These are phyloP conservation scores for Amyloporia xantha DNA, from an alignment of 768 basidiomycete genomes.

Conservation along the genomic window DNA sequence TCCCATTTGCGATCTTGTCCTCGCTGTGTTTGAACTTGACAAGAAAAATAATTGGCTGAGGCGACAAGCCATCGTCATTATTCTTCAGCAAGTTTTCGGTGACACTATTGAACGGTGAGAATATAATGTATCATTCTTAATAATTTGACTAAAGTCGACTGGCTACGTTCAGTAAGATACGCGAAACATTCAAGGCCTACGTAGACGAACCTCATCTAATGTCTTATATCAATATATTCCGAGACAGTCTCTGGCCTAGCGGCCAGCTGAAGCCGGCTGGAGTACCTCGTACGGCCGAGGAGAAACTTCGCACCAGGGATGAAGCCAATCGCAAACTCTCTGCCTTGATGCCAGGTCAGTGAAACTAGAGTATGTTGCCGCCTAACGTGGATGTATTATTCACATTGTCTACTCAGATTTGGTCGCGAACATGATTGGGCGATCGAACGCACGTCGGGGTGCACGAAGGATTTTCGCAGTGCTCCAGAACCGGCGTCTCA, in stretches of 20 bases:
- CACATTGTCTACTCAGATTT: conserved; percentile 51
- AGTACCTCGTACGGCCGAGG: conserved; percentile 67
- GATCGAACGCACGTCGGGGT: conserved; percentile 89
- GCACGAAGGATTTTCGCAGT: conserved; percentile 91
- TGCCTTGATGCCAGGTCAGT: conserved; percentile 80
- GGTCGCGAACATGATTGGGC: conserved; percentile 97
- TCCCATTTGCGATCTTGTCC: conserved; percentile 89
- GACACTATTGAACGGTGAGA: conserved; percentile 93
- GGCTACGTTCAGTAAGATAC: conserved; percentile 61
- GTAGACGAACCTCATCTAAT: conserved; percentile 68
- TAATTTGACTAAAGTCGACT: neutral
- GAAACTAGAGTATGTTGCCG: neutral
- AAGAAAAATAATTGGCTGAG: conserved; percentile 97
- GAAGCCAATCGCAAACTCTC: conserved; percentile 90
- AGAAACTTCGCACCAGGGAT: conserved; percentile 73
- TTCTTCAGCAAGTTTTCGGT: conserved; percentile 91
- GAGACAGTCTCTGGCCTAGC: conserved; percentile 79
- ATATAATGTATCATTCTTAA: neutral
- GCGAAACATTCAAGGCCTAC: conserved; percentile 63
- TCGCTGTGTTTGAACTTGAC: conserved; percentile 92
- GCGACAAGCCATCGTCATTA: conserved; percentile 92
- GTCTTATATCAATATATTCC: conserved; percentile 57
- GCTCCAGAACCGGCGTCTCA: conserved; percentile 88
- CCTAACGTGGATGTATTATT: neutral
- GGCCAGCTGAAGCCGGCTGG: conserved; percentile 60